These are phyloP conservation scores for Penicillium fimorum DNA, from an alignment of 495 filamentous ascomycete genomes.

Conservation along the genomic window DNA sequence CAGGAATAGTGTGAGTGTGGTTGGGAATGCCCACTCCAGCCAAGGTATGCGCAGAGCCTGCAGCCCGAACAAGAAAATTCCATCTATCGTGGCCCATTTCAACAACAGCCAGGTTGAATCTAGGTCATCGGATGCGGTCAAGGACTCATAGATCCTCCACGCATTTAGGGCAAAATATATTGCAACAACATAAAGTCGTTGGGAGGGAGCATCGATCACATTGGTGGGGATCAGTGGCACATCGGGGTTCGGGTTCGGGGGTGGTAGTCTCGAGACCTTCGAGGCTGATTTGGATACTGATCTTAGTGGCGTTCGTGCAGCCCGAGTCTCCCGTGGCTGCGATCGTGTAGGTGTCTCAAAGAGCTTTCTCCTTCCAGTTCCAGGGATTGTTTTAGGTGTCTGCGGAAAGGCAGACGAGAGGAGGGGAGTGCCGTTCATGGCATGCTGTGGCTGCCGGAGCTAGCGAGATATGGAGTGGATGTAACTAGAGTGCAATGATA, in stretches of 20 bases:
- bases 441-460: conserved; percentile 48
- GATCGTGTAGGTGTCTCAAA: conserved; percentile 35
- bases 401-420: conserved; percentile 69
- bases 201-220: conserved; percentile 80
- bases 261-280: conserved; percentile 18
- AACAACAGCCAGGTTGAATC: conserved; percentile 83
- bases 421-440: conserved; percentile 73
- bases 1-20: conserved; percentile 63
- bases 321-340: conserved; percentile 18
- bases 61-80: conserved; percentile 76
- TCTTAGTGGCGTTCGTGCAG: conserved; percentile 10
- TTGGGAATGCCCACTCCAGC: conserved; percentile 81
- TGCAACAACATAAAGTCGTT: conserved; percentile 79
- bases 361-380: conserved; percentile 24
- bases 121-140: conserved; percentile 69
- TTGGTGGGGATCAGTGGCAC: conserved; percentile 70
- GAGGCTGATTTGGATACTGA: conserved; percentile 27
- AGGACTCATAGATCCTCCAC: conserved; percentile 85
- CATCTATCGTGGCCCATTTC: conserved; percentile 88
- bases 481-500: background rate
- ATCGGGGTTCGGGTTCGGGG: conserved; percentile 25
- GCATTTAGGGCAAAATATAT: conserved; percentile 69
- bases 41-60: conserved; percentile 88
- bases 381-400: conserved; percentile 53
- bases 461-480: conserved; percentile 5